Percentiles rank a stretch among this genome's conserved stretches.
Evolutionary conservation across 2,329 filamentous ascomycete genomes (phyloP).

Genomic region (Aureobasidium zeae): DNA sequence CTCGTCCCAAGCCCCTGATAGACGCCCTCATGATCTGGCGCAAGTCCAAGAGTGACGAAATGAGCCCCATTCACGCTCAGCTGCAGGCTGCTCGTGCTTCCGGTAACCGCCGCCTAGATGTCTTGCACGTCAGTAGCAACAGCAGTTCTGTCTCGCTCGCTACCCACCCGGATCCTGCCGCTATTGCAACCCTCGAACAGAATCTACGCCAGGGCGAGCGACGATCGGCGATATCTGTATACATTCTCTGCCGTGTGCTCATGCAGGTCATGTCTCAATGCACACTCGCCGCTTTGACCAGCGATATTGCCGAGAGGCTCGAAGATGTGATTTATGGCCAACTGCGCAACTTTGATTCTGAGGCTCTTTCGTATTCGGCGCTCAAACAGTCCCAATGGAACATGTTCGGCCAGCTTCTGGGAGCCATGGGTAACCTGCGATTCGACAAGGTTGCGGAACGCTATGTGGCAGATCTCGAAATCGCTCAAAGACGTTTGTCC

Average conservation of each 20-base stretch:
- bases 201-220: constrained; percentile 49
- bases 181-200: constrained; percentile 24
- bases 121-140: constrained; percentile 16
- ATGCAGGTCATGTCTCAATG: constrained; percentile 92
- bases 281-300: constrained; percentile 68
- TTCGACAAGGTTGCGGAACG: constrained; percentile 75
- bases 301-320: constrained; percentile 87
- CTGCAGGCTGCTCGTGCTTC: constrained; percentile 16
- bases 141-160: constrained; percentile 16
- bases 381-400: constrained; percentile 92
- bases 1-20: constrained; percentile 89
- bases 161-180: constrained; percentile 9
- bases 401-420: constrained; percentile 82
- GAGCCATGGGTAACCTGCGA: constrained; percentile 92
- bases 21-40: constrained; percentile 98
- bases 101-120: constrained; percentile 15
- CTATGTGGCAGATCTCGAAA: constrained; percentile 72
- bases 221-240: constrained; percentile 88
- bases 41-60: constrained; percentile 87
- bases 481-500: constrained; percentile 64
- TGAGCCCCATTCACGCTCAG: constrained; percentile 35
- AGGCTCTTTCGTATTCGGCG: constrained; percentile 66
- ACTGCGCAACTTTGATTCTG: constrained; percentile 76
- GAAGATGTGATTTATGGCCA: constrained; percentile 97
- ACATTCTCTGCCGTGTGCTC: constrained; percentile 85